phyloP scores from a whole-genome alignment of 495 filamentous ascomycete species.

The Penicillium dipodomyicola region DNA sequence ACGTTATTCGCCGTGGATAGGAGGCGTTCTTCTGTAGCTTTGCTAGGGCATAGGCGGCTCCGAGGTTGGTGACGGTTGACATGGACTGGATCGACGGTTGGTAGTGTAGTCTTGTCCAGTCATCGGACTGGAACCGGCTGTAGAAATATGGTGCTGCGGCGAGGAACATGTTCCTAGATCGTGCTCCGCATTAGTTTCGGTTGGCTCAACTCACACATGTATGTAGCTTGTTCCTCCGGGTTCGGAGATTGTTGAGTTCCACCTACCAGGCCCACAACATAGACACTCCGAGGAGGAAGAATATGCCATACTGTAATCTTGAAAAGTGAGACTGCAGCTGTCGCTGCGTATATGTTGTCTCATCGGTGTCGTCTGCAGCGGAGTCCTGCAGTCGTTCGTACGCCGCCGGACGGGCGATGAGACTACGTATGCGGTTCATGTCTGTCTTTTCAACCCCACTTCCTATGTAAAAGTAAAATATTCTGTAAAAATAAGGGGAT shows the following conservation, averaged over 20 bases:
- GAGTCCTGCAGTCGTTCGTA: slow-evolving; percentile 59
- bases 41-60: slow-evolving; percentile 67
- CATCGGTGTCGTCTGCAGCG: slow-evolving; percentile 33
- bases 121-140: slow-evolving; percentile 67
- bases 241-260: not conserved
- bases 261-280: slow-evolving; percentile 97
- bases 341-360: slow-evolving; percentile 11
- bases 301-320: slow-evolving; percentile 79
- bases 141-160: slow-evolving; percentile 94
- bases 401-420: slow-evolving; percentile 46
- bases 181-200: slow-evolving; percentile 5
- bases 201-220: slow-evolving; percentile 5
- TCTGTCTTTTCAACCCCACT: not conserved
- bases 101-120: slow-evolving; percentile 73
- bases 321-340: slow-evolving; percentile 53
- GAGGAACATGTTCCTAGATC: slow-evolving; percentile 92
- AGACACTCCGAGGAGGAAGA: slow-evolving; percentile 79
- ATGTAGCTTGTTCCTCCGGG: not conserved
- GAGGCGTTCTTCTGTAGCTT: slow-evolving; percentile 74
- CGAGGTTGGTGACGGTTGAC: slow-evolving; percentile 73
- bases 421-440: slow-evolving; percentile 50
- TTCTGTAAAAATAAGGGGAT: not conserved
- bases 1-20: slow-evolving; percentile 78
- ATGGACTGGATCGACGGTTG: slow-evolving; percentile 86
- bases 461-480: not conserved